These are phyloP conservation scores for Tricholoma terreum DNA, from an alignment of 768 basidiomycete genomes.

Conservation along the genomic window DNA sequence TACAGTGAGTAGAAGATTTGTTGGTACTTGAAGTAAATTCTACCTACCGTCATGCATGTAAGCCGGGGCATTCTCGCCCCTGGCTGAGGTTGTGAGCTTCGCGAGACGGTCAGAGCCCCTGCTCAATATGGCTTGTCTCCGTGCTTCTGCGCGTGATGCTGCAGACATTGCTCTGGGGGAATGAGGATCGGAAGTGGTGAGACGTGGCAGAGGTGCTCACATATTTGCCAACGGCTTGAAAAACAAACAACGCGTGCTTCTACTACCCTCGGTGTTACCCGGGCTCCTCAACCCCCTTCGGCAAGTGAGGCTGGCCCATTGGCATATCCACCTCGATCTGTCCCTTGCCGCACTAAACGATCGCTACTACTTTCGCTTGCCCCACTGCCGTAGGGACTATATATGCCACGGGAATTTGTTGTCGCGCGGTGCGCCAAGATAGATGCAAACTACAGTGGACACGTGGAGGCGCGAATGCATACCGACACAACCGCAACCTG, in stretches of 20 bases:
- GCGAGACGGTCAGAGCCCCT: conserved; percentile 73
- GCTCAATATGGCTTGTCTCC: conserved; percentile 71
- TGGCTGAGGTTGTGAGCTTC: conserved; percentile 70
- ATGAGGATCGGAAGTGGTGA: conserved; percentile 7
- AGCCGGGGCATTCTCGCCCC: conserved; percentile 63
- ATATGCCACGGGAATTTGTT: too few relatives aligned
- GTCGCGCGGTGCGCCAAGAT: too few relatives aligned
- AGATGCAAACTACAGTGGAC: too few relatives aligned
- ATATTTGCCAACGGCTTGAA: conserved; percentile 9
- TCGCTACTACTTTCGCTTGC: too few relatives aligned
- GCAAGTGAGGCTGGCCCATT: too few relatives aligned
- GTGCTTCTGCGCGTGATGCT: conserved; percentile 72
- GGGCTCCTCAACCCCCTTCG: too few relatives aligned
- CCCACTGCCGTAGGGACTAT: too few relatives aligned
- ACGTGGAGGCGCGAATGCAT: too few relatives aligned
- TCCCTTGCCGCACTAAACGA: too few relatives aligned
- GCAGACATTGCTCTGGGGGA: conserved; percentile 38
- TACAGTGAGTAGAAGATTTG: neutral
- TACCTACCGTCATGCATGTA: conserved; percentile 50
- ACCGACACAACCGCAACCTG: too few relatives aligned
- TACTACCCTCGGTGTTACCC: too few relatives aligned
- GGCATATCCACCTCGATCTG: too few relatives aligned
- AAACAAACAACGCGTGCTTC: conserved; percentile 12
- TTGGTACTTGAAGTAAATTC: conserved; percentile 7
- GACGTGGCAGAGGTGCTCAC: conserved; percentile 20